phyloP scores from a whole-genome alignment of 73 alveolate species.

The Paramecium biaurelia region DNA sequence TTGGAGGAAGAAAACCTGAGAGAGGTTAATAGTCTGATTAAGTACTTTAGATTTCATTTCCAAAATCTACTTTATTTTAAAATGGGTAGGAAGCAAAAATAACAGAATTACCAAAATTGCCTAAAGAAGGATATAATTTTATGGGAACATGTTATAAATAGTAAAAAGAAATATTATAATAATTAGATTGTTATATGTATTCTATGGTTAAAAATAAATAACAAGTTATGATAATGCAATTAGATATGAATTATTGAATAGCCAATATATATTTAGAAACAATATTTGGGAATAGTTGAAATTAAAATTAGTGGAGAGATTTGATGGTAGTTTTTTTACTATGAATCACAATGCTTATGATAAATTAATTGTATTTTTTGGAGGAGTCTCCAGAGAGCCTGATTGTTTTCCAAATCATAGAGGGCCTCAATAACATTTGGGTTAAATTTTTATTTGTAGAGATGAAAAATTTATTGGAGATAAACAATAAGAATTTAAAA shows the following conservation, averaged over 20 bases:
- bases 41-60: background rate
- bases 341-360: background rate
- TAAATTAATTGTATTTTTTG: slow-evolving; percentile 1
- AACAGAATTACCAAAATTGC: background rate
- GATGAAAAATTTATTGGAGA: background rate
- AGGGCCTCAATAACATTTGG: background rate
- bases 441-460: background rate
- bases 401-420: background rate
- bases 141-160: background rate
- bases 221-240: background rate
- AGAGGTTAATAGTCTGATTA: background rate
- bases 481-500: background rate
- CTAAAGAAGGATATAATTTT: background rate
- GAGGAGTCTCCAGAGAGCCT: background rate
- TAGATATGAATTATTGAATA: background rate
- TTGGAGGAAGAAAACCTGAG: background rate
- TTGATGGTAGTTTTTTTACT: slow-evolving; percentile 17
- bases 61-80: background rate
- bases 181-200: background rate
- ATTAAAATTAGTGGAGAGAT: background rate
- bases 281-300: background rate
- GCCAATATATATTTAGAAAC: background rate
- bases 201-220: background rate
- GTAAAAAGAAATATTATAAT: background rate
- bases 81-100: background rate